phyloP scores from a whole-genome alignment of 306 rosid species.

The Vicia faba region DNA sequence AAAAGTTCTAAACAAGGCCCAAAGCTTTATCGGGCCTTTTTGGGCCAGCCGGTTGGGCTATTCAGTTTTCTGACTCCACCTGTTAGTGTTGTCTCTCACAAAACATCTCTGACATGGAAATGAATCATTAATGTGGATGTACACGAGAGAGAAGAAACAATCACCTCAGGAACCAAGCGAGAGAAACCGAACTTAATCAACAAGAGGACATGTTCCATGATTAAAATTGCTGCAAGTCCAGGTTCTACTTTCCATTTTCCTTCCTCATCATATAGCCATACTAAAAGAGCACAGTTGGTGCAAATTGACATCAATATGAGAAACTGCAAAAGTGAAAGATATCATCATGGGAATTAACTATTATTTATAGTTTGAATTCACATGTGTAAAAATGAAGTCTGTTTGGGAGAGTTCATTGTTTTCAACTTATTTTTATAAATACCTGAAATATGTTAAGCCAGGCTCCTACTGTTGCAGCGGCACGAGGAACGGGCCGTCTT shows the following conservation, averaged over 20 bases:
- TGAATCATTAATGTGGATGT: slow-evolving; percentile 10
- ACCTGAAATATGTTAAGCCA: slow-evolving; percentile 98
- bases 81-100: background rate
- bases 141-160: slow-evolving; percentile 11
- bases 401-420: no score
- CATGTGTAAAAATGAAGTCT: background rate
- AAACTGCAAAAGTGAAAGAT: slow-evolving; percentile 58
- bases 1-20: background rate
- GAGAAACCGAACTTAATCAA: slow-evolving; percentile 88
- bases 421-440: no score
- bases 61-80: background rate
- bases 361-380: background rate
- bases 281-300: slow-evolving; percentile 94
- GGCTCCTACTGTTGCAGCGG: slow-evolving; percentile 85
- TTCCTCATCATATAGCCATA: slow-evolving; percentile 86
- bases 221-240: slow-evolving; percentile 86
- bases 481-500: slow-evolving; percentile 86
- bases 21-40: background rate
- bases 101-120: slow-evolving; percentile 17
- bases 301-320: slow-evolving; percentile 81
- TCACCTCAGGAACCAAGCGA: slow-evolving; percentile 87
- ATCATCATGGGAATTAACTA: background rate
- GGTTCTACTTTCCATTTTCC: slow-evolving; percentile 97
- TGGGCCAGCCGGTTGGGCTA: background rate
- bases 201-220: slow-evolving; percentile 89